Evolutionary conservation across 495 filamentous ascomycete species (phyloP).

Genomic region (Delitschia confertaspora): DNA sequence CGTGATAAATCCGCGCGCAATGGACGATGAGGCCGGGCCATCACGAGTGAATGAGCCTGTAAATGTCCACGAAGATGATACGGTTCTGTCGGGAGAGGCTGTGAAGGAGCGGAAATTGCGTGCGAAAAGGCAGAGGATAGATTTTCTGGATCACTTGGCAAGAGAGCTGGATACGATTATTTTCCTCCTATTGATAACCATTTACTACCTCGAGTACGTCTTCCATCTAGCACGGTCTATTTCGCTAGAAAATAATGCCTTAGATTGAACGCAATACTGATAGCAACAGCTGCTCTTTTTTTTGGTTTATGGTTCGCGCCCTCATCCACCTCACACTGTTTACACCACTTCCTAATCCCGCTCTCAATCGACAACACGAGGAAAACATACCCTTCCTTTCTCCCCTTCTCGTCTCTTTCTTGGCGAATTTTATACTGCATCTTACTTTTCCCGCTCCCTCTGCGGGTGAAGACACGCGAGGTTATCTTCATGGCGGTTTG

Average conservation of each 20-base stretch:
- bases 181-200: slow-evolving; percentile 65
- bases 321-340: slow-evolving; percentile 66
- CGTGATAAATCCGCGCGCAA: slow-evolving; percentile 36
- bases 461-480: slow-evolving; percentile 65
- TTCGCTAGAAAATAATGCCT: slow-evolving; percentile 2
- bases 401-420: slow-evolving; percentile 44
- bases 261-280: no score
- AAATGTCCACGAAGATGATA: slow-evolving; percentile 14
- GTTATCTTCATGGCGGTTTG: slow-evolving; percentile 76
- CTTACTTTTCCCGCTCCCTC: slow-evolving; percentile 50
- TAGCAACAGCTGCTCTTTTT: slow-evolving; percentile 60
- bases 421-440: slow-evolving; percentile 67
- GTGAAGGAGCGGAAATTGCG: slow-evolving; percentile 33
- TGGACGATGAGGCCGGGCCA: slow-evolving; percentile 59
- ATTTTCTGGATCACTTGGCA: slow-evolving; percentile 61
- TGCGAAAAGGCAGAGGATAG: slow-evolving; percentile 43
- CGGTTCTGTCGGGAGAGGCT: slow-evolving; percentile 31
- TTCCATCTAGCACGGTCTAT: slow-evolving; percentile 12
- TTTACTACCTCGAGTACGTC: slow-evolving; percentile 88
- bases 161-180: slow-evolving; percentile 70
- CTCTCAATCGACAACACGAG: slow-evolving; percentile 45
- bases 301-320: slow-evolving; percentile 60
- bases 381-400: slow-evolving; percentile 30
- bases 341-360: slow-evolving; percentile 64
- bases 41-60: slow-evolving; percentile 34